Evolutionary conservation across 345 rosid species (phyloP).

Genomic region (Citrus reticulata): DNA sequence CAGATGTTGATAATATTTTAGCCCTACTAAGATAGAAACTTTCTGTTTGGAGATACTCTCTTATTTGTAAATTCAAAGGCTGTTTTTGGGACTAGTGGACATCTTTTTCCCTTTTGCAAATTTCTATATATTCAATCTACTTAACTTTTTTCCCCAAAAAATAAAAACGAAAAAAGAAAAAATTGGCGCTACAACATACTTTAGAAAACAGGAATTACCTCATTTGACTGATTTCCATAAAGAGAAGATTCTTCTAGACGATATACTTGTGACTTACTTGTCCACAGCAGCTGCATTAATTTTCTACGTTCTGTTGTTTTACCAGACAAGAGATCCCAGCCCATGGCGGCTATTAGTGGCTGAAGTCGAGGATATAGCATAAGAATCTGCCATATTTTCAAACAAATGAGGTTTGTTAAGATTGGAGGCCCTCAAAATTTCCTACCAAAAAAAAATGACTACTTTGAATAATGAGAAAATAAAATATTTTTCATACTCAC

Average conservation of each 20-base stretch:
- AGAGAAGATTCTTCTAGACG: slow-evolving; percentile 76
- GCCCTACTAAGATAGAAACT: too few species aligned
- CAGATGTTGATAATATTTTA: too few species aligned
- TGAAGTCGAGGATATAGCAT: slow-evolving; percentile 67
- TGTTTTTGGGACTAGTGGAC: too few species aligned
- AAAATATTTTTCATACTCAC: not conserved
- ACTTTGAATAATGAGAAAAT: not conserved
- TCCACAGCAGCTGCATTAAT: slow-evolving; percentile 83
- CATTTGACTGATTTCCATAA: slow-evolving; percentile 59
- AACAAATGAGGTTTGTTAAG: slow-evolving; percentile 17
- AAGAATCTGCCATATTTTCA: slow-evolving; percentile 52
- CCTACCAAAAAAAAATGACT: slow-evolving; percentile 7
- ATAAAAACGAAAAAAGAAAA: not conserved
- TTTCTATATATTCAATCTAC: too few species aligned
- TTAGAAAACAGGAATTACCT: slow-evolving; percentile 37
- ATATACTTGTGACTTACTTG: slow-evolving; percentile 56
- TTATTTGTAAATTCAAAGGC: too few species aligned
- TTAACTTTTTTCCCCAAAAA: too few species aligned
- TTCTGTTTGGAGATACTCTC: too few species aligned
- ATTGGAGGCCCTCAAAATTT: not conserved
- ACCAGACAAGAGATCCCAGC: slow-evolving; percentile 89
- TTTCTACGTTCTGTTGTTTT: slow-evolving; percentile 67
- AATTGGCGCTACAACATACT: not conserved
- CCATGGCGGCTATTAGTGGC: slow-evolving; percentile 89
- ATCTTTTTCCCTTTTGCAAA: too few species aligned